phyloP scores from a whole-genome alignment of 1,139 yeast species.

The Pichia sp. region DNA sequence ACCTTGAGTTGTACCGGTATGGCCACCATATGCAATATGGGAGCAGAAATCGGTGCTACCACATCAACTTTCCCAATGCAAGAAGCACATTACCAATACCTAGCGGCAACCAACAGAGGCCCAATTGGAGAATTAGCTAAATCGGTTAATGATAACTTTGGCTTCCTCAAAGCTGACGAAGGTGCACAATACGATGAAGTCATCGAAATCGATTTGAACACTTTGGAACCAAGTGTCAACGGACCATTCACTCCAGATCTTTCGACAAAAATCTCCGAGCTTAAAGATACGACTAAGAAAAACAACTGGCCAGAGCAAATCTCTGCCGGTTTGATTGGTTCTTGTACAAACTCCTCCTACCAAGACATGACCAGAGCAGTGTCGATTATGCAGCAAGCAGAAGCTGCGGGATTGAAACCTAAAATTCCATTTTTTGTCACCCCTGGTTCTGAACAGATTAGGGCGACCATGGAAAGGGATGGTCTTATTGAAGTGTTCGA shows the following conservation, averaged over 20 bases:
- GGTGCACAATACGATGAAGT: conserved; percentile 82
- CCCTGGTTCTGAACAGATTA: conserved; percentile 97
- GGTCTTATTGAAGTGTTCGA: conserved; percentile 78
- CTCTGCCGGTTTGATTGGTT: conserved; percentile 91
- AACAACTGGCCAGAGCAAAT: conserved; percentile 80
- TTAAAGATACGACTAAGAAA: conserved; percentile 56
- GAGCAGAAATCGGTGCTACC: conserved; percentile 98
- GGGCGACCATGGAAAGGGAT: conserved; percentile 96
- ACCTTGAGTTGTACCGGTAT: conserved; percentile 91
- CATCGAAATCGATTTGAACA: conserved; percentile 69
- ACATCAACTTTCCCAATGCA: conserved; percentile 96
- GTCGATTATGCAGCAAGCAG: conserved; percentile 81
- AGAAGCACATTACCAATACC: conserved; percentile 77
- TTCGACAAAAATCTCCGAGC: conserved; percentile 75
- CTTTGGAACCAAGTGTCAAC: conserved; percentile 83
- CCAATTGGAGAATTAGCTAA: conserved; percentile 79
- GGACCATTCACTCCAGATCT: conserved; percentile 97
- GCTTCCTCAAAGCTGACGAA: conserved; percentile 70
- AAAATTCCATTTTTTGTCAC: conserved; percentile 90
- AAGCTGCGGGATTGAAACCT: conserved; percentile 80
- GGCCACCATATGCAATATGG: conserved; percentile 99
- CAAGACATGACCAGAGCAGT: conserved; percentile 97
- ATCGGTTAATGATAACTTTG: conserved; percentile 54
- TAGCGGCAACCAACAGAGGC: conserved; percentile 73
- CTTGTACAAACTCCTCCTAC: conserved; percentile 96